phyloP scores from a whole-genome alignment of 192 early-diverging fungal genomes.

The Chytriomyces hyalinus region DNA sequence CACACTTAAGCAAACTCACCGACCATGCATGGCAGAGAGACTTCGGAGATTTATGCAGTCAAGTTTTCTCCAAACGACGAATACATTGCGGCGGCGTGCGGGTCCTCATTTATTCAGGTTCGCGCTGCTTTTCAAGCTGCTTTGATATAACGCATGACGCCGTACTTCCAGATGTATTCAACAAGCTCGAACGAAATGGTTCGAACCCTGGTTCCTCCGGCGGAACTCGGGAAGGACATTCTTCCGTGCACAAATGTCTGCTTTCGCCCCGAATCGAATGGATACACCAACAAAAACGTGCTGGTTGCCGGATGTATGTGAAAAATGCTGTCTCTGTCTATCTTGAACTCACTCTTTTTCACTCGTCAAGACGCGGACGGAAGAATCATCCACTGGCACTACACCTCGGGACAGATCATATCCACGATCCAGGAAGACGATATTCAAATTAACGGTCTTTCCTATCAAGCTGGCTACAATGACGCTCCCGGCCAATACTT shows the following conservation, averaged over 20 bases:
- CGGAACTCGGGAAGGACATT: constrained; percentile 18
- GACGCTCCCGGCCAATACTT: constrained; percentile 29
- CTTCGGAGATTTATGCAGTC: constrained; percentile 50
- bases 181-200: constrained; percentile 37
- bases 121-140: not conserved
- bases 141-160: not conserved
- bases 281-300: constrained; percentile 55
- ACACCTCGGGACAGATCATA: constrained; percentile 53
- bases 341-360: not conserved
- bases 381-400: constrained; percentile 58
- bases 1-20: not conserved
- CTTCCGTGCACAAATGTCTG: constrained; percentile 55
- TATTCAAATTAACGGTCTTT: constrained; percentile 48
- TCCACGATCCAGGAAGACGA: constrained; percentile 46
- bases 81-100: constrained; percentile 49
- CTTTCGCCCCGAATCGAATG: constrained; percentile 49
- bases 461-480: constrained; percentile 35
- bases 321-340: not conserved
- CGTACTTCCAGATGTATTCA: constrained; percentile 37
- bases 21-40: constrained; percentile 32
- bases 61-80: constrained; percentile 61
- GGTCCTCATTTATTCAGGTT: constrained; percentile 50
- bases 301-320: constrained; percentile 57
- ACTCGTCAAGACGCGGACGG: constrained; percentile 54
- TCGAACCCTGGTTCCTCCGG: constrained; percentile 16